Conservation (phyloP, 2,329 filamentous ascomycete species). For the Fusarium sp. region DNA sequence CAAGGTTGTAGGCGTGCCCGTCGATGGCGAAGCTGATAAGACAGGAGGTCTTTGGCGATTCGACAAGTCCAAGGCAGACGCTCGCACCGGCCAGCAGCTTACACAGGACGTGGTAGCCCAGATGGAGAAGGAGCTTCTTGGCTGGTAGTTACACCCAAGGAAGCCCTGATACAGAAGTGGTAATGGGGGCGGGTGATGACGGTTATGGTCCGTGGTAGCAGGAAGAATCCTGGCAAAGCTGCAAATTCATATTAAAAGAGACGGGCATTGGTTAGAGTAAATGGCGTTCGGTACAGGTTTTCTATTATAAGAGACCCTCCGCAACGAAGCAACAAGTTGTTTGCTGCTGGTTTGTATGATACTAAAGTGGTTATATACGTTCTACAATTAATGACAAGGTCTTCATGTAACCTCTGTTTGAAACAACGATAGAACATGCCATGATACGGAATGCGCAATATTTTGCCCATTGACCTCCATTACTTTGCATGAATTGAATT, state of each 20-base stretch:
- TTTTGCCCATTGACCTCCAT: not conserved
- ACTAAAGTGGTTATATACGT: slow-evolving; percentile 31
- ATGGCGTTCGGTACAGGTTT: slow-evolving; percentile 34
- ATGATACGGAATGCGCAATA: not conserved
- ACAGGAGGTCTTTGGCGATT: slow-evolving; percentile 73
- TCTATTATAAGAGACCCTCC: slow-evolving; percentile 17
- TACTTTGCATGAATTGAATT: not conserved
- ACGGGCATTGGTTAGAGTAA: slow-evolving; percentile 34
- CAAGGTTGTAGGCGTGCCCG: slow-evolving; percentile 60
- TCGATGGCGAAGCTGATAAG: slow-evolving; percentile 69
- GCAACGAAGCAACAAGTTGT: slow-evolving; percentile 13
- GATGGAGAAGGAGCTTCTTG: slow-evolving; percentile 62
- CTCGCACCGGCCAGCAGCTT: slow-evolving; percentile 55
- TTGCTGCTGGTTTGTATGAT: slow-evolving; percentile 40
- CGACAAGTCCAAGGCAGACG: slow-evolving; percentile 62
- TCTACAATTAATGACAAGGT: slow-evolving; percentile 40
- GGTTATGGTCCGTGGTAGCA: slow-evolving; percentile 22
- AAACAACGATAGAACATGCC: not conserved
- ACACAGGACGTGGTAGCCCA: slow-evolving; percentile 57
- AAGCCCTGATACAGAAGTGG: slow-evolving; percentile 4
- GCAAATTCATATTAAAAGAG: slow-evolving; percentile 20
- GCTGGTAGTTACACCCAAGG: slow-evolving; percentile 51
- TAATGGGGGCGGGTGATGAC: slow-evolving; percentile 2
- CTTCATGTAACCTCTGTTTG: slow-evolving; percentile 11
- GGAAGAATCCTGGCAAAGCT: not conserved